Evolutionary conservation across 2,329 filamentous ascomycete genomes (phyloP).

Genomic region (Purpureocillium lavendulum): DNA sequence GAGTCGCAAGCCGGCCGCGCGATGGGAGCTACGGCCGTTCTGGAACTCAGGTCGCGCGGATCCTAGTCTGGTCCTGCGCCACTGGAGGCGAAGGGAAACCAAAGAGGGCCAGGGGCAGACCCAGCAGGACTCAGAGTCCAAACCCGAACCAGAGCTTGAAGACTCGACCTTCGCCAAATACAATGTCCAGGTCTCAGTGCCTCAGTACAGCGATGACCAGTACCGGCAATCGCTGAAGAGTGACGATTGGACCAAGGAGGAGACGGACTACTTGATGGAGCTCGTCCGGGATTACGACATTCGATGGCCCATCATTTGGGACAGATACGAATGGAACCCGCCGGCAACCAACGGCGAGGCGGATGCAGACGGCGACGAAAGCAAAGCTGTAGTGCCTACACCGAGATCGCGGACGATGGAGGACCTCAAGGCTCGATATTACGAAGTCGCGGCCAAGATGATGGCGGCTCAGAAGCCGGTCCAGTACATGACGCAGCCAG

Average conservation of each 20-base stretch:
- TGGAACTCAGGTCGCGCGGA: slow-evolving; percentile 70
- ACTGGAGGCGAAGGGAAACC: slow-evolving; percentile 65
- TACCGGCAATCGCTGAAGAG: slow-evolving; percentile 69
- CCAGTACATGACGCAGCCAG: slow-evolving; percentile 77
- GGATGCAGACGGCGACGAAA: slow-evolving; percentile 35
- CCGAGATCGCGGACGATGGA: slow-evolving; percentile 64
- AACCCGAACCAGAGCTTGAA: slow-evolving; percentile 26
- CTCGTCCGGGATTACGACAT: slow-evolving; percentile 72
- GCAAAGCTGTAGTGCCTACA: slow-evolving; percentile 45
- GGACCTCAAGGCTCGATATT: slow-evolving; percentile 86
- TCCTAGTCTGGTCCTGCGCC: slow-evolving; percentile 56
- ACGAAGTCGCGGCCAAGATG: slow-evolving; percentile 74
- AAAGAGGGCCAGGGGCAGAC: slow-evolving; percentile 19
- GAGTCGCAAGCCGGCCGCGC: slow-evolving; percentile 45
- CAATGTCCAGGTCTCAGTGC: slow-evolving; percentile 72
- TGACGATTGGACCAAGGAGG: slow-evolving; percentile 79
- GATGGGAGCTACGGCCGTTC: slow-evolving; percentile 65
- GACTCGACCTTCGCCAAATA: slow-evolving; percentile 74
- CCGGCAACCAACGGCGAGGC: slow-evolving; percentile 35
- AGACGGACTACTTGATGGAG: slow-evolving; percentile 84
- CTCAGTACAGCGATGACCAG: slow-evolving; percentile 78
- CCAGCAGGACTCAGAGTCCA: slow-evolving; percentile 26
- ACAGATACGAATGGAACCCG: slow-evolving; percentile 74
- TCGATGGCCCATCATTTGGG: slow-evolving; percentile 85
- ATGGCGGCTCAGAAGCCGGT: slow-evolving; percentile 73